Evolutionary conservation across 2,329 filamentous ascomycete species (phyloP), one percentile per base, ranked within the genome.

Genomic region (Aspergillus arachidicola): DNA sequence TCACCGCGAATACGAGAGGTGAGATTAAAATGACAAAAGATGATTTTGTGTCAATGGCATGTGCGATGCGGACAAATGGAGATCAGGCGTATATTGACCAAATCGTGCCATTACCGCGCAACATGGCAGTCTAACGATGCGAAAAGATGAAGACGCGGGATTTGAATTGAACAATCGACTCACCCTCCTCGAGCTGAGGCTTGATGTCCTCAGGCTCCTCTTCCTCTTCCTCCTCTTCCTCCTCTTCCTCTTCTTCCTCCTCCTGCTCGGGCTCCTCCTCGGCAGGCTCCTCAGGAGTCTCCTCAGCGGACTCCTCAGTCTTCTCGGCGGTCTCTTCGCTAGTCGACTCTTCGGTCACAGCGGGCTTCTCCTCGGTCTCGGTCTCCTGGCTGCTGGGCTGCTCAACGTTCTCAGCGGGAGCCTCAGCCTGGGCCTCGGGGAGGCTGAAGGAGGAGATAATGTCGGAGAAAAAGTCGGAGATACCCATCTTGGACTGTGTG

Each of bases 101-200:
- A 19, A 28, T 38, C 45, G 21, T 21, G 48, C 36, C 58, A 53
- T 41, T 43, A 48, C n/a, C 36, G 58, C 41, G 56, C 38, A 56
- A 60, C 54, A 46, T 9, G 60, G 50, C 55, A 53, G 51, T 50
- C 36, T 38, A 45, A 51, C 36, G 30, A 21, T 21, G 23, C 50
- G 21, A 16, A 19, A 21, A 43, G 16, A 57, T n/a, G 41, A 53
- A 59, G 14, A 59, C 16, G 21, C 28, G 34, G 58, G 58, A 54
- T 64, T 51, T 10, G 63, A 59, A 16, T 34, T 14, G 10, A 7
- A 63, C 58, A 28, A 57, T 19, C 53, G 58, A 89, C 92, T 86
- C 81, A 98, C 95, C 93, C 87, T 96, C 93, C 82, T 96, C 91
- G 66, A 98, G 82, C 80, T 87, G 87, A 66, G 94, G 92, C 87